A percentile compares a stretch with the other conserved stretches of the same genome.
Conservation (phyloP, 2,329 filamentous ascomycete species). For the Tolypocladium tropicale region DNA sequence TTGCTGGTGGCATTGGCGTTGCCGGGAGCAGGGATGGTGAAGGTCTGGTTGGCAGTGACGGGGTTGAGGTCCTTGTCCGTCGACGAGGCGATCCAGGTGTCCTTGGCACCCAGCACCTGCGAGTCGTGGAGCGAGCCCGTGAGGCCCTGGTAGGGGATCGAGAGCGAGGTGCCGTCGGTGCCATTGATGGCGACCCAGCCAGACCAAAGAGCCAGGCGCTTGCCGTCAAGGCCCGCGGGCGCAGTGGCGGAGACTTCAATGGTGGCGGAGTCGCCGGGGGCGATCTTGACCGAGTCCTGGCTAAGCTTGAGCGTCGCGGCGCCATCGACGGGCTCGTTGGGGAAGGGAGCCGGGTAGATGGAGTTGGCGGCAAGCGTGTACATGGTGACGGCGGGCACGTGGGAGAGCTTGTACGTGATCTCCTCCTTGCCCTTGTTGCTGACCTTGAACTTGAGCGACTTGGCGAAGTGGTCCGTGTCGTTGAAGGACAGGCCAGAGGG, state of each 20-base stretch:
- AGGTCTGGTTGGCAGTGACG: conserved; percentile 25
- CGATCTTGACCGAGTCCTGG: conserved; percentile 31
- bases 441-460: conserved; percentile 41
- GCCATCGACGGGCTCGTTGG: conserved; percentile 30
- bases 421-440: conserved; percentile 39
- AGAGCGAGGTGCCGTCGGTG: conserved; percentile 24
- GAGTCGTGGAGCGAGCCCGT: conserved; percentile 22
- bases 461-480: conserved; percentile 47
- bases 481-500: conserved; percentile 53
- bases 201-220: conserved; percentile 29
- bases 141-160: conserved; percentile 31
- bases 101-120: conserved; percentile 11
- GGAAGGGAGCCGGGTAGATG: conserved; percentile 30
- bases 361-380: conserved; percentile 32
- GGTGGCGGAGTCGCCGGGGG: conserved; percentile 29
- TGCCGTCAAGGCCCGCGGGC: conserved; percentile 26
- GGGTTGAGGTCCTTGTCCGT: conserved; percentile 17
- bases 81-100: conserved; percentile 20
- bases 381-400: conserved; percentile 39
- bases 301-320: conserved; percentile 33
- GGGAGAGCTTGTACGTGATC: conserved; percentile 40
- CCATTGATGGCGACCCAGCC: conserved; percentile 31
- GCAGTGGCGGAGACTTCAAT: conserved; percentile 34
- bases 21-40: conserved; percentile 30
- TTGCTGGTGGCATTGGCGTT: conserved; percentile 17